These are phyloP conservation scores for Cupressus sempervirens DNA, from an alignment of 75 land plant species.

Conservation along the genomic window DNA sequence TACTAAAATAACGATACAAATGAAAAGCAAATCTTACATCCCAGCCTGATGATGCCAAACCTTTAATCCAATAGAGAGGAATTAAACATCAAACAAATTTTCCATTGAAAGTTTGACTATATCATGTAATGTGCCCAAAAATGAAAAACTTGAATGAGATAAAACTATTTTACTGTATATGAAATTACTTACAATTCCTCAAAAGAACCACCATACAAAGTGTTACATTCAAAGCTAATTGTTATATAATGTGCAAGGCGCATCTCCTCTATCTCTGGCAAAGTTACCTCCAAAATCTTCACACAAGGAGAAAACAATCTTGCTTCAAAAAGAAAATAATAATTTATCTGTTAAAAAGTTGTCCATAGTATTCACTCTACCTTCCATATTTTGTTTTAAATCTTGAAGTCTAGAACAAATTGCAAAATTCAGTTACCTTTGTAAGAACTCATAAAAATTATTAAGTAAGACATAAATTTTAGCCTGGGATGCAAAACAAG, in stretches of 20 bases:
- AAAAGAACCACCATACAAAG: conserved; percentile 44
- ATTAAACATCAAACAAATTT: background rate
- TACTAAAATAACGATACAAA: conserved; percentile 55
- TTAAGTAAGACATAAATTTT: background rate
- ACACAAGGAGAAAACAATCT: too few relatives aligned
- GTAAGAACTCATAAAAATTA: background rate
- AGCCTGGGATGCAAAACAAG: background rate
- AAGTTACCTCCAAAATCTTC: too few relatives aligned
- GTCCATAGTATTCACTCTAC: too few relatives aligned
- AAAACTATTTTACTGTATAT: background rate
- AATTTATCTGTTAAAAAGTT: background rate
- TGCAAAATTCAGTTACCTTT: background rate
- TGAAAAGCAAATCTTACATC: conserved; percentile 71
- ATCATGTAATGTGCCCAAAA: too few relatives aligned
- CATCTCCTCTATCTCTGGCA: too few relatives aligned
- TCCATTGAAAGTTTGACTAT: background rate
- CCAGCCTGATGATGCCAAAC: conserved; percentile 46
- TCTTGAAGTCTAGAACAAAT: background rate
- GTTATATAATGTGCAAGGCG: conserved; percentile 83
- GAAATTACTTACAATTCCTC: conserved; percentile 40
- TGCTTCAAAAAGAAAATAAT: too few relatives aligned
- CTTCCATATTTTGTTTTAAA: background rate
- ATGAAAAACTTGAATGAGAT: background rate
- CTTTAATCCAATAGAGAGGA: conserved; percentile 19
- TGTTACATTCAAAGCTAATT: conserved; percentile 62